Evolutionary conservation across 1,139 yeast species (phyloP), one percentile per base, ranked within the genome.

Genomic region (Citeromyces hawaiiensis): DNA sequence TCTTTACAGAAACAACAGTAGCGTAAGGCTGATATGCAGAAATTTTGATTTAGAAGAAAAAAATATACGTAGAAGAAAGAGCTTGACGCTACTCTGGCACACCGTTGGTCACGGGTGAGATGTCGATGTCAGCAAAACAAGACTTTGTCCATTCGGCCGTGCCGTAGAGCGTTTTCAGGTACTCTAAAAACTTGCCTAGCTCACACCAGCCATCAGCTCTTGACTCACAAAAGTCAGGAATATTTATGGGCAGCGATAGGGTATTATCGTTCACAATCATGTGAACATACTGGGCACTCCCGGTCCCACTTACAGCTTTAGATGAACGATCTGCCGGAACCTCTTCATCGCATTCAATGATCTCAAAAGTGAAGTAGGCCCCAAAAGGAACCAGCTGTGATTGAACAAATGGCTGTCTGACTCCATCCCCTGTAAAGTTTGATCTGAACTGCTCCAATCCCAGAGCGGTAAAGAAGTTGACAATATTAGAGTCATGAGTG

Each of bases 301-400:
- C 38, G n/a, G 42, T n/a, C 11, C 42, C 43, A 5, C 23, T 37
- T n/a, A 38, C 37, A 14, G 40, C 25, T 32, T 25, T 35, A 9
- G 42, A 36, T 15, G 50, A 47, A 4, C 42, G 34, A 17, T 39
- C 21, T 38, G 43, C 40, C 13, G 40, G 35, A 16, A 45, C 48
- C 19, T 48, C 49, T 21, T 52, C 57, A 15, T 50, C 57, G 44
- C 66, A 61, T 30, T 51, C 53, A 13, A 65, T 49, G n/a, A 65
- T 48, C 43, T 64, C 70, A 14, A 63, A 57, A 39, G 48, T 54
- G 25, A 64, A 47, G 5, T 64, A 52, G 1, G 70, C 69, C 3
- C 66, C 68, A 45, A 65, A 64, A 14, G 70, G 70, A 2, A 63
- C 57, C 38, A 65, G 48, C 11, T 68, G 47, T 19, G 68, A 62